Conservation (phyloP, 1,284 basidiomycete species). For the Ceratobasidium sp. region DNA sequence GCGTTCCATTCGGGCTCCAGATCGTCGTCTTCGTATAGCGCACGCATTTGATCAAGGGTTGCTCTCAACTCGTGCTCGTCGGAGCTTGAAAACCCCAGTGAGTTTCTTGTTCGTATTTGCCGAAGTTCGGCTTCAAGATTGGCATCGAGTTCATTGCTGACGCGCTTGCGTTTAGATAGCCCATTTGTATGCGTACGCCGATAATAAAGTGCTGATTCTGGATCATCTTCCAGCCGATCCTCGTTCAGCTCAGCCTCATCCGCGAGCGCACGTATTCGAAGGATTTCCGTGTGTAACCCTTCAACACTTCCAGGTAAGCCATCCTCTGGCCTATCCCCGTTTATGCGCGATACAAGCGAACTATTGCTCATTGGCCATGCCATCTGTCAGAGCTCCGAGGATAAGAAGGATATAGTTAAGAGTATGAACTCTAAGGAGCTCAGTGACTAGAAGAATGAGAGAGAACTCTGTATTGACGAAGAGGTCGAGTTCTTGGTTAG, state of each 20-base stretch:
- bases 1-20: not conserved
- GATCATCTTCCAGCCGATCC: not conserved
- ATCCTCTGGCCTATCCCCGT: not conserved
- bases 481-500: too few relatives aligned
- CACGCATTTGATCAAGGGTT: not conserved
- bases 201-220: not conserved
- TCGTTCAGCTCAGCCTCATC: not conserved
- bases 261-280: not conserved
- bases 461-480: too few relatives aligned
- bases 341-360: not conserved
- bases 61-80: not conserved
- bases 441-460: too few relatives aligned
- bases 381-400: not conserved
- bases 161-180: not conserved
- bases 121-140: not conserved
- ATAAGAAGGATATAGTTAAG: too few relatives aligned
- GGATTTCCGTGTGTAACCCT: not conserved
- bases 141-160: not conserved
- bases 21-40: not conserved
- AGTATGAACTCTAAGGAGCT: too few relatives aligned
- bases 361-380: not conserved
- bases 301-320: not conserved
- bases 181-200: not conserved
- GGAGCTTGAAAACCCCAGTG: not conserved
- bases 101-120: not conserved